Evolutionary conservation across 1,284 basidiomycete species (phyloP).

Genomic region (Ceratobasidium sp.): DNA sequence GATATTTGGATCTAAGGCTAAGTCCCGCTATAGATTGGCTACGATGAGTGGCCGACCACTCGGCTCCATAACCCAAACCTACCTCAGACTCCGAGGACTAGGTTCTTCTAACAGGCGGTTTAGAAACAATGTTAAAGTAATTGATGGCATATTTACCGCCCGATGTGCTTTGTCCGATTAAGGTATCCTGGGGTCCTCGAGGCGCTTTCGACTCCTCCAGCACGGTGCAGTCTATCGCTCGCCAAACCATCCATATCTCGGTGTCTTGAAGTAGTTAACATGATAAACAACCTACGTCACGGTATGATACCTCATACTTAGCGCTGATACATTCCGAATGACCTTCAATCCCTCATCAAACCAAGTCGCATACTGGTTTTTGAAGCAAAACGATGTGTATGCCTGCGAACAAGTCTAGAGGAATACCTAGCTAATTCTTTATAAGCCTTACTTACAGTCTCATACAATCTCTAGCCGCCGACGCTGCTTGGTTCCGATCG

Average conservation of each 20-base stretch:
- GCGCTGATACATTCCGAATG: conserved; percentile 65
- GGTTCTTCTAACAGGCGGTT: conserved; percentile 1
- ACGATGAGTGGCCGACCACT: conserved; percentile 66
- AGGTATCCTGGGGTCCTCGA: conserved; percentile 72
- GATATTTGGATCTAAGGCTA: conserved; percentile 61
- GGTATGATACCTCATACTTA: conserved; percentile 63
- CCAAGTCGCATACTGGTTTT: neutral
- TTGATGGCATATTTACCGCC: conserved; percentile 27
- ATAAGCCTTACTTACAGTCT: conserved; percentile 69
- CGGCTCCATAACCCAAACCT: neutral
- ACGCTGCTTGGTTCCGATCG: too few species aligned
- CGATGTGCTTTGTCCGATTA: conserved; percentile 71
- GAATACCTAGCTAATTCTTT: too few species aligned
- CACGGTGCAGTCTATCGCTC: conserved; percentile 44
- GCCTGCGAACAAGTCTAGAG: conserved; percentile 27
- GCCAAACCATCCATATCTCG: conserved; percentile 70
- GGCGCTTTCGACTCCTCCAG: conserved; percentile 56
- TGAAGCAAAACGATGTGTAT: neutral
- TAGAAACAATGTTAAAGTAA: neutral
- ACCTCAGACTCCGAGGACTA: conserved; percentile 46
- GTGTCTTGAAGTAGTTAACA: conserved; percentile 57
- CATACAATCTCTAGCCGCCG: conserved; percentile 81
- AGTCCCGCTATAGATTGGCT: conserved; percentile 65
- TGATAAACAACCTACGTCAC: neutral
- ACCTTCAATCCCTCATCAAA: conserved; percentile 55